These are phyloP conservation scores for Tardiomyces depauwii DNA, from an alignment of 1,139 yeast genomes.

Conservation along the genomic window DNA sequence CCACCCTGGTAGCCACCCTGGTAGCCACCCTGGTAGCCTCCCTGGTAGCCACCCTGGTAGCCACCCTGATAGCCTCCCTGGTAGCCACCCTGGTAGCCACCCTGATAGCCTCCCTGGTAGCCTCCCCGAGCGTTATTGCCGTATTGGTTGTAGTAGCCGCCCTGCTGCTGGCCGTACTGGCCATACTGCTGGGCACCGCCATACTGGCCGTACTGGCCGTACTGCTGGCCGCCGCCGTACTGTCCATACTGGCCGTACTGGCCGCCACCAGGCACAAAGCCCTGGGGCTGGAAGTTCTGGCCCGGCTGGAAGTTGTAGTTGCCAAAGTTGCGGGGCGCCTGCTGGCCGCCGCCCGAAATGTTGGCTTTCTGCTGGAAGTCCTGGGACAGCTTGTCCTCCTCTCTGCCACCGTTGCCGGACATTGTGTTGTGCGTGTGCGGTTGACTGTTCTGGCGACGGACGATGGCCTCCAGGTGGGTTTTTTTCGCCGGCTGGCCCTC, in stretches of 20 bases:
- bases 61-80: conserved; percentile 21
- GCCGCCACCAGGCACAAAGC: conserved; percentile 19
- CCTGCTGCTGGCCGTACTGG: conserved; percentile 24
- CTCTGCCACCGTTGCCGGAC: conserved; percentile 3
- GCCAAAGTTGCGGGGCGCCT: conserved; percentile 15
- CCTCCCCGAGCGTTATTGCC: conserved; percentile 16
- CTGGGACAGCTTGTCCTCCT: conserved; percentile 40
- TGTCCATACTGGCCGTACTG: conserved; percentile 25
- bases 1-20: conserved; percentile 13
- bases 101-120: conserved; percentile 25
- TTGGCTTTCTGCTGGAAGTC: conserved; percentile 40
- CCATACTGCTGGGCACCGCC: too few relatives aligned
- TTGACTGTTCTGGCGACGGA: too few relatives aligned
- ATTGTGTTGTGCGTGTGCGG: too few relatives aligned
- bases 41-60: conserved; percentile 16
- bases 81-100: conserved; percentile 20
- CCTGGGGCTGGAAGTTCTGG: conserved; percentile 19
- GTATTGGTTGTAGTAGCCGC: conserved; percentile 18
- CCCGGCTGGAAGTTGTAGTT: conserved; percentile 17
- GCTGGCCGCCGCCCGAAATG: conserved; percentile 18
- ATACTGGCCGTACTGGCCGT: conserved; percentile 22
- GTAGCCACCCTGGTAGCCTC: conserved; percentile 15
- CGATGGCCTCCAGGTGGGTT: too few relatives aligned
- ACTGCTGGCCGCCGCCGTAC: conserved; percentile 24
- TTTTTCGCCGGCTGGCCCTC: too few relatives aligned